Percentiles rank a stretch among this genome's conserved stretches.
Evolutionary conservation across 2,329 filamentous ascomycete species (phyloP).

Genomic region (Exophiala calicioides): DNA sequence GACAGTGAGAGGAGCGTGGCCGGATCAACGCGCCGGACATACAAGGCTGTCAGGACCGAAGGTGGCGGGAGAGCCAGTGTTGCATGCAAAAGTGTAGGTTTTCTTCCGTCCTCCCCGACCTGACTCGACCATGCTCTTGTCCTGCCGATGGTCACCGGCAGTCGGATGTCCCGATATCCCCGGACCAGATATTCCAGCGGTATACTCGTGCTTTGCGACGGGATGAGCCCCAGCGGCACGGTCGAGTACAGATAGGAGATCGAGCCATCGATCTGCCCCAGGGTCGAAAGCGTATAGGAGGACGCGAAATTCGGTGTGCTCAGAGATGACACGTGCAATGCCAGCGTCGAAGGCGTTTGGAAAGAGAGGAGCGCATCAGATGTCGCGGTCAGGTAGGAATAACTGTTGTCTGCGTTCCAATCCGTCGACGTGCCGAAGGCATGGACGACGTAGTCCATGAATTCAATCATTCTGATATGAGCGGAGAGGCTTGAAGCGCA

Average conservation of each 20-base stretch:
- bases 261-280: constrained; percentile 93
- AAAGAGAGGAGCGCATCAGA: constrained; percentile 87
- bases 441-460: constrained; percentile 95
- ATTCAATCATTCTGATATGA: constrained; percentile 73
- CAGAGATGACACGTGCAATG: constrained; percentile 85
- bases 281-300: constrained; percentile 84
- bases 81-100: constrained; percentile 48
- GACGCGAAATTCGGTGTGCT: constrained; percentile 92
- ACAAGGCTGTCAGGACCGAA: constrained; percentile 81
- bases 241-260: constrained; percentile 95
- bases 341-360: constrained; percentile 77
- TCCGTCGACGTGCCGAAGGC: constrained; percentile 83
- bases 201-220: constrained; percentile 71
- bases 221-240: constrained; percentile 66
- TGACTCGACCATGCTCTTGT: constrained; percentile 50
- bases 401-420: constrained; percentile 92
- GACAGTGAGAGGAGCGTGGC: constrained; percentile 78
- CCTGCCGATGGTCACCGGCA: constrained; percentile 26
- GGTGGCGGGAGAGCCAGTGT: constrained; percentile 60
- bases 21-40: constrained; percentile 75
- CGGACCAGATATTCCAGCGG: constrained; percentile 75
- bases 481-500: constrained; percentile 9
- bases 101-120: constrained; percentile 30
- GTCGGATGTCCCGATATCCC: constrained; percentile 64
- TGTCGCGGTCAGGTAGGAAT: constrained; percentile 80